Evolutionary conservation across 257 asterid species (phyloP).

Genomic region (Forsythia suspensa): DNA sequence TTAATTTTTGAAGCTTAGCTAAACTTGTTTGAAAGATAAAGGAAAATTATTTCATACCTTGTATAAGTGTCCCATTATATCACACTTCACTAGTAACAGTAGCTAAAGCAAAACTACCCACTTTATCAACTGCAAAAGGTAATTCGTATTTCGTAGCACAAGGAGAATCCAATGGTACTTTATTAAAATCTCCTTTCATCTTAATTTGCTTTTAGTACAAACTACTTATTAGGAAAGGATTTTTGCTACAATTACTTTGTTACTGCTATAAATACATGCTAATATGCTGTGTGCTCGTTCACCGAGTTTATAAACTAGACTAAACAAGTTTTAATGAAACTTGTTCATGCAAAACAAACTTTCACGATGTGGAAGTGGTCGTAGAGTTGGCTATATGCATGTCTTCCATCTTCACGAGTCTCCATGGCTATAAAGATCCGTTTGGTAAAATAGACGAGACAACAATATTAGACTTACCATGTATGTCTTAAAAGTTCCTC

Average conservation of each 20-base stretch:
- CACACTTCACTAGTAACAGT: not conserved
- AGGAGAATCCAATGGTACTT: slow-evolving; percentile 34
- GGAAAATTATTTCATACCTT: too few relatives aligned
- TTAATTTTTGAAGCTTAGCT: too few relatives aligned
- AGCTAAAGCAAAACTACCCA: slow-evolving; percentile 13
- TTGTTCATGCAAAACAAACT: not conserved
- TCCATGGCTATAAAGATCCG: not conserved
- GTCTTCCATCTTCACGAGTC: not conserved
- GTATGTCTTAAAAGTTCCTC: too few relatives aligned
- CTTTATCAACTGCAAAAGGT: slow-evolving; percentile 8
- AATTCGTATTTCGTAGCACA: not conserved
- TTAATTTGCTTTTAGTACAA: too few relatives aligned
- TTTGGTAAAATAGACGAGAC: too few relatives aligned
- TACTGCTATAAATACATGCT: not conserved
- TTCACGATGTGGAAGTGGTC: not conserved
- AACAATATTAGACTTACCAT: too few relatives aligned
- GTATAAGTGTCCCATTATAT: not conserved
- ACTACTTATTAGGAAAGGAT: too few relatives aligned
- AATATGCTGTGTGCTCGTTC: too few relatives aligned
- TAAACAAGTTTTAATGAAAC: not conserved
- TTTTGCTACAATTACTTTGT: not conserved
- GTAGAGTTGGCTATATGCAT: too few relatives aligned
- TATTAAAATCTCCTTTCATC: too few relatives aligned
- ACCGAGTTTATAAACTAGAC: too few relatives aligned
- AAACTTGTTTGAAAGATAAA: too few relatives aligned